Evolutionary conservation across 2,329 filamentous ascomycete species (phyloP).

Genomic region (Aureobasidium melanogenum): DNA sequence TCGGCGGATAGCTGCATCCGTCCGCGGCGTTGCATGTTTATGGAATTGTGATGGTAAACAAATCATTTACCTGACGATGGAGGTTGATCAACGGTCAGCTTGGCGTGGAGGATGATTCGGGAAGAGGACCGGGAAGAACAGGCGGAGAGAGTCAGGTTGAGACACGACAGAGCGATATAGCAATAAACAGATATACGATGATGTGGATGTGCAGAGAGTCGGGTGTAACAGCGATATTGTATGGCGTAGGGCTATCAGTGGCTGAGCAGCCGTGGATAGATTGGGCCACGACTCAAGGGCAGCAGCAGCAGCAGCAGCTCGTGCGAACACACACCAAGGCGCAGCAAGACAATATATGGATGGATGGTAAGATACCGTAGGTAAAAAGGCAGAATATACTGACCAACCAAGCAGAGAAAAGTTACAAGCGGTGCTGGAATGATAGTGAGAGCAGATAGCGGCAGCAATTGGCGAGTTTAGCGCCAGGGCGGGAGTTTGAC

Average conservation of each 20-base stretch:
- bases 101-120: conserved; percentile 3
- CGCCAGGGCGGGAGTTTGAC: not conserved
- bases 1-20: not conserved
- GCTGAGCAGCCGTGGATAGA: not conserved
- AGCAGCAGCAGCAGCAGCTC: not conserved
- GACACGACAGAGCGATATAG: not conserved
- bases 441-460: not conserved
- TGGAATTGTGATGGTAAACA: not conserved
- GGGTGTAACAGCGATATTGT: conserved; percentile 1
- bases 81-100: not conserved
- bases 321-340: not conserved
- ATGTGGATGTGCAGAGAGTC: not conserved
- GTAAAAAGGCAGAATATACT: not conserved
- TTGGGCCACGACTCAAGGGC: not conserved
- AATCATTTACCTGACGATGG: not conserved
- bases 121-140: not conserved
- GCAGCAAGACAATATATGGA: not conserved
- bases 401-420: not conserved
- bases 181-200: conserved; percentile 1
- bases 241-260: conserved; percentile 2
- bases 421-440: not conserved
- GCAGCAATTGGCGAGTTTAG: conserved; percentile 3
- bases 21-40: not conserved
- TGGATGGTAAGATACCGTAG: not conserved
- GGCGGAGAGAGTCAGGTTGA: conserved; percentile 2